These are phyloP conservation scores for Dactylellina haptotyla DNA, from an alignment of 2,329 filamentous ascomycete genomes.

Conservation along the genomic window DNA sequence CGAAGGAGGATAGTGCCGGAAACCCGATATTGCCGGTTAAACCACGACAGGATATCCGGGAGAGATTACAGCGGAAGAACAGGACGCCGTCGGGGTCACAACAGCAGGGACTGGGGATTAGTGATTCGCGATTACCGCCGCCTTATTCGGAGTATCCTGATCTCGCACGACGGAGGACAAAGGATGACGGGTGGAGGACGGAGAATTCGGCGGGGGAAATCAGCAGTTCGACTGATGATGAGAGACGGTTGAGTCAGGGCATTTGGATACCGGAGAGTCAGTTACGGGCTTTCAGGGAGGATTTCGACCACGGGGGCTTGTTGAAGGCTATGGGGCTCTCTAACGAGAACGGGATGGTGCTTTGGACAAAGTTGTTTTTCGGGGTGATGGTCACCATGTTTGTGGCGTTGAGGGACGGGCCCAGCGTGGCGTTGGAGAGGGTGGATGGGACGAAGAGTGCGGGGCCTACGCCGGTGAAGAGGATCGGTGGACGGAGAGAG, in stretches of 20 bases:
- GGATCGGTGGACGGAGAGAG: constrained; percentile 10
- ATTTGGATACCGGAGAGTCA: constrained; percentile 49
- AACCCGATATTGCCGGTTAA: constrained; percentile 44
- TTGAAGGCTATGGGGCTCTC: constrained; percentile 42
- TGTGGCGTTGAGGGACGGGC: constrained; percentile 46
- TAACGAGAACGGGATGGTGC: constrained; percentile 32
- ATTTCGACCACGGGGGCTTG: constrained; percentile 29
- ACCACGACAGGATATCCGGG: constrained; percentile 38
- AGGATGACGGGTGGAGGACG: constrained; percentile 49
- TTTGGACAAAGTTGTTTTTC: constrained; percentile 47
- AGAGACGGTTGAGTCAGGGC: background rate
- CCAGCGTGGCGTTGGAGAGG: constrained; percentile 44
- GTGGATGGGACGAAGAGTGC: constrained; percentile 28
- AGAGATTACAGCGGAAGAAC: constrained; percentile 15
- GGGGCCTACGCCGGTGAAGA: constrained; percentile 21
- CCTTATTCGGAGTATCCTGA: constrained; percentile 43
- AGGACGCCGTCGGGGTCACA: constrained; percentile 13
- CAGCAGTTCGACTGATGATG: constrained; percentile 31
- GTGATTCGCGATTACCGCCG: constrained; percentile 23
- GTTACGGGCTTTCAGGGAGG: constrained; percentile 30
- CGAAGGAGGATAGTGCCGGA: background rate
- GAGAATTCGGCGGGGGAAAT: constrained; percentile 46
- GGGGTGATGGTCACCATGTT: constrained; percentile 48
- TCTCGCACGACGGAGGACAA: background rate
- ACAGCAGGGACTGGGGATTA: constrained; percentile 21